Percentiles rank a stretch among this genome's conserved stretches.
These are phyloP conservation scores for Ogataea saltuana DNA, from an alignment of 805 yeast species.

Conservation along the genomic window DNA sequence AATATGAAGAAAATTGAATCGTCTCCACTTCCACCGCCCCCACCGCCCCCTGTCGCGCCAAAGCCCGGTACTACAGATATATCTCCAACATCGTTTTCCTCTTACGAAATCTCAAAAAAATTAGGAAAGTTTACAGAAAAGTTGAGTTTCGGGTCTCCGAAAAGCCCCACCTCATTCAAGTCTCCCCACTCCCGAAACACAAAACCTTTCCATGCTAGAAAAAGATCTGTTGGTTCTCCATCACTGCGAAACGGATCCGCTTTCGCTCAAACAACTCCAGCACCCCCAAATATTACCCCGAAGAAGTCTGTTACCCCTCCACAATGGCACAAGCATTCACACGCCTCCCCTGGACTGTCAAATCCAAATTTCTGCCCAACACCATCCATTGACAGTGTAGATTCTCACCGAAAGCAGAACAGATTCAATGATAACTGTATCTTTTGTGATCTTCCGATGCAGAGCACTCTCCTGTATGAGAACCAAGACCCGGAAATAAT, in stretches of 20 bases:
- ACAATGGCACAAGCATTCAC: too few species aligned
- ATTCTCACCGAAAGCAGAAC: conserved; percentile 5
- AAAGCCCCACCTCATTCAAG: conserved; percentile 8
- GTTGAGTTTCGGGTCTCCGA: conserved; percentile 19
- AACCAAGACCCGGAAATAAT: conserved; percentile 43
- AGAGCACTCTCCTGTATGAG: conserved; percentile 39
- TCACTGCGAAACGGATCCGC: background rate
- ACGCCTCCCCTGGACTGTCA: too few species aligned
- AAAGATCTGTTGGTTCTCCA: conserved; percentile 1
- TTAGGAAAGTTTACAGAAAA: conserved; percentile 28
- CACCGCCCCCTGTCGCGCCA: conserved; percentile 22
- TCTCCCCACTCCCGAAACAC: conserved; percentile 2
- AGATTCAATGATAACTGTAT: conserved; percentile 17
- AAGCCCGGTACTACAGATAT: background rate
- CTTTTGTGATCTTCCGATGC: conserved; percentile 53
- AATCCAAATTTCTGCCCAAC: too few species aligned
- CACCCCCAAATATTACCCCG: background rate
- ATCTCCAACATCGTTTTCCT: conserved; percentile 14
- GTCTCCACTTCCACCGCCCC: conserved; percentile 13
- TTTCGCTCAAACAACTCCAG: background rate
- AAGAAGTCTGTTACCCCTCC: background rate
- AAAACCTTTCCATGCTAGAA: background rate
- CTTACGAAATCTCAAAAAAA: conserved; percentile 18
- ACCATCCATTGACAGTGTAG: too few species aligned
- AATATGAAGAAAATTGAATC: background rate